Evolutionary conservation across 345 rosid genomes (phyloP).

Genomic region (Eucalyptus microcorys): DNA sequence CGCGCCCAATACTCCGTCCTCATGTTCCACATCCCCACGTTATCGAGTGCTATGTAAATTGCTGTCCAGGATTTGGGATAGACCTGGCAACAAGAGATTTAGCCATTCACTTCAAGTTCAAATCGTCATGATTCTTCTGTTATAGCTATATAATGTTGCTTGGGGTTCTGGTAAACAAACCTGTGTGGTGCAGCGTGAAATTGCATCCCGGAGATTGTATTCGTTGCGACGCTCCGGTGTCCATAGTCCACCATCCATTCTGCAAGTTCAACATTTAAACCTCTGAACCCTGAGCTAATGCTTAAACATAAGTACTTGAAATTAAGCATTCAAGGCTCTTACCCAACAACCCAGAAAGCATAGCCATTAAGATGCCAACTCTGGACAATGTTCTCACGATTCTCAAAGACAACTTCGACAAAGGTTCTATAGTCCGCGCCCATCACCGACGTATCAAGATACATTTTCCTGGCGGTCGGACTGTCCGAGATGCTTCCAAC

Average conservation of each 20-base stretch:
- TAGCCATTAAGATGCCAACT: conserved; percentile 86
- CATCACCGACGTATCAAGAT: conserved; percentile 69
- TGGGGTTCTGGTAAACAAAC: conserved; percentile 1
- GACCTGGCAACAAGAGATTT: conserved; percentile 35
- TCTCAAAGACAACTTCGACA: conserved; percentile 68
- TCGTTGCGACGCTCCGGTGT: conserved; percentile 37
- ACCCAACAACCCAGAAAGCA: conserved; percentile 87
- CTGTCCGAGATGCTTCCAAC: conserved; percentile 51
- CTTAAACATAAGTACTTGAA: background rate
- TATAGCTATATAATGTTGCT: background rate
- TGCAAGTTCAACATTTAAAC: conserved; percentile 1
- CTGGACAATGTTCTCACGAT: conserved; percentile 61
- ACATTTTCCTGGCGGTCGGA: conserved; percentile 22
- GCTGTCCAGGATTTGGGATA: conserved; percentile 95
- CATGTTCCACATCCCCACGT: conserved; percentile 96
- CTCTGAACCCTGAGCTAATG: background rate
- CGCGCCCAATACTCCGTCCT: conserved; percentile 84
- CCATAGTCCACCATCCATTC: conserved; percentile 81
- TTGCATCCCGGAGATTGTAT: conserved; percentile 73
- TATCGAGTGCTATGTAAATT: conserved; percentile 68
- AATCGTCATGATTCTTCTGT: background rate
- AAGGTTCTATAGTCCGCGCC: conserved; percentile 51
- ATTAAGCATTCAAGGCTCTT: background rate
- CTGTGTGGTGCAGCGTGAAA: conserved; percentile 64
- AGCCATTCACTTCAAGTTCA: background rate